These are phyloP conservation scores for Sphaerostilbella broomeana DNA, from an alignment of 2,329 filamentous ascomycete species.

Conservation along the genomic window DNA sequence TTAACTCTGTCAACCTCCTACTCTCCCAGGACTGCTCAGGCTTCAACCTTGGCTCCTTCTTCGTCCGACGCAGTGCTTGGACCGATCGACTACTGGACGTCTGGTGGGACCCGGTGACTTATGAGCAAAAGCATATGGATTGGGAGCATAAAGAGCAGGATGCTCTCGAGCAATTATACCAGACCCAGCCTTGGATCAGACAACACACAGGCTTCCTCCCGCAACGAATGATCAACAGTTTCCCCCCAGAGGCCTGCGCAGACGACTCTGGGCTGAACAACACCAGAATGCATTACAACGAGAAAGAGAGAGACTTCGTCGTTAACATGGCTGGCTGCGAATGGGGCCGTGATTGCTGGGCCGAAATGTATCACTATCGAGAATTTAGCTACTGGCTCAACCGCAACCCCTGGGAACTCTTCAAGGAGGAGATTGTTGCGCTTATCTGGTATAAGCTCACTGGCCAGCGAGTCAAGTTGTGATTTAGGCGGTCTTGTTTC, in stretches of 20 bases:
- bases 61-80: conserved; percentile 78
- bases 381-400: conserved; percentile 88
- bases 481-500: conserved; percentile 19
- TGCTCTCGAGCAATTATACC: conserved; percentile 86
- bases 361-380: conserved; percentile 93
- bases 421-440: conserved; percentile 60
- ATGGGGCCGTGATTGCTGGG: conserved; percentile 96
- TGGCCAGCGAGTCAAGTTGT: conserved; percentile 53
- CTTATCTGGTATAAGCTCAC: conserved; percentile 58
- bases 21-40: conserved; percentile 90
- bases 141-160: conserved; percentile 99
- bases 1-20: conserved; percentile 77
- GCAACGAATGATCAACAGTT: conserved; percentile 90
- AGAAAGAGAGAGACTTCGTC: conserved; percentile 81
- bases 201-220: conserved; percentile 82
- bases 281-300: conserved; percentile 74
- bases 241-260: conserved; percentile 82
- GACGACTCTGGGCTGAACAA: conserved; percentile 61
- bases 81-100: conserved; percentile 86
- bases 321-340: conserved; percentile 99
- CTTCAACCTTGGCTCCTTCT: conserved; percentile 96
- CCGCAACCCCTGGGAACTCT: conserved; percentile 70
- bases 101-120: conserved; percentile 97
- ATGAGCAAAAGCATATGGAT: conserved; percentile 97
- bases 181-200: conserved; percentile 85